A percentile compares a stretch with the other conserved stretches of the same genome.
Evolutionary conservation across 2,329 filamentous ascomycete genomes (phyloP).

Genomic region (Cytospora paraplurivora): DNA sequence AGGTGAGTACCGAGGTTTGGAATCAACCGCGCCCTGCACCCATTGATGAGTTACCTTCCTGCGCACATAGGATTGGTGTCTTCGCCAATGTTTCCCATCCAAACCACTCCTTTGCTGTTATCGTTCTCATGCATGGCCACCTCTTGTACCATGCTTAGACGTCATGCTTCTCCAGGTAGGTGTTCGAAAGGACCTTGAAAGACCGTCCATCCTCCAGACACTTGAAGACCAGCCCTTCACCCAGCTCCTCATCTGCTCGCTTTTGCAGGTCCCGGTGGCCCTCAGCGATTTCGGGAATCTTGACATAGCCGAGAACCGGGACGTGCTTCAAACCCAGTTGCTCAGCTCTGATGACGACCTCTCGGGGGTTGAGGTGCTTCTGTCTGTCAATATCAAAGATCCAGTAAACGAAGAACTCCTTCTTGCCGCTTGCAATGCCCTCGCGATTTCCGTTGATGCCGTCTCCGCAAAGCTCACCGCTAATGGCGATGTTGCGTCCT

Average conservation of each 20-base stretch:
- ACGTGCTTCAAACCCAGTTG: slow-evolving; percentile 40
- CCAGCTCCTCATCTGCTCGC: slow-evolving; percentile 30
- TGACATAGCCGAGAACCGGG: slow-evolving; percentile 34
- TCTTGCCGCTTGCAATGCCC: slow-evolving; percentile 30
- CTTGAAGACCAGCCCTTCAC: slow-evolving; percentile 38
- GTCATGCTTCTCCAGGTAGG: slow-evolving; percentile 30
- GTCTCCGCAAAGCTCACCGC: slow-evolving; percentile 39
- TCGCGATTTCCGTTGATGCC: slow-evolving; percentile 37
- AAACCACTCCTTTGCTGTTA: not conserved
- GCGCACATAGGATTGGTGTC: not conserved
- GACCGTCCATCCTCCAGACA: slow-evolving; percentile 31
- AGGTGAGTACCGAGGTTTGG: too few species aligned
- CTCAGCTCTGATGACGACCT: slow-evolving; percentile 35
- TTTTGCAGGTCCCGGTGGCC: slow-evolving; percentile 31
- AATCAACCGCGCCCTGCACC: too few species aligned
- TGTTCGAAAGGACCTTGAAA: slow-evolving; percentile 36
- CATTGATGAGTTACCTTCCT: too few species aligned
- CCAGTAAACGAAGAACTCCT: slow-evolving; percentile 40
- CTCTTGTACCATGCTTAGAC: slow-evolving; percentile 1
- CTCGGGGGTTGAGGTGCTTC: slow-evolving; percentile 34
- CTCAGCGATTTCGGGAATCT: slow-evolving; percentile 30
- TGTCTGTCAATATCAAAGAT: slow-evolving; percentile 38
- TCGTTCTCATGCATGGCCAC: not conserved
- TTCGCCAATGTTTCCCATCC: not conserved
- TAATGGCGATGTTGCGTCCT: slow-evolving; percentile 34